Percentiles rank a stretch among this genome's conserved stretches.
phyloP scores from a whole-genome alignment of 2,329 filamentous ascomycete genomes.

The Aspergillus sp. region DNA sequence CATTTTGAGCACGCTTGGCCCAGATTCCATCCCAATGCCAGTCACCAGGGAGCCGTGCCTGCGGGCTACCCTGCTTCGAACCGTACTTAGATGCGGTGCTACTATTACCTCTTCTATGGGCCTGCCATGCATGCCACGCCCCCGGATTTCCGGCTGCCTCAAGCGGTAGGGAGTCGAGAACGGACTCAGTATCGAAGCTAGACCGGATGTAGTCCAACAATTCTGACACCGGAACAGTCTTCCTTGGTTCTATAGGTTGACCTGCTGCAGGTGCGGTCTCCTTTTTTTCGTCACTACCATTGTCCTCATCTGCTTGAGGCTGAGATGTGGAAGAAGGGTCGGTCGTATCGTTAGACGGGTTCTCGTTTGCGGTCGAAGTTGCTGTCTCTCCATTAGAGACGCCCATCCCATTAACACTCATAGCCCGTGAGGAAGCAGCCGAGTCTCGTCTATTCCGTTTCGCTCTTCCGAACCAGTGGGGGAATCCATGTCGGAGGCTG shows the following conservation, averaged over 20 bases:
- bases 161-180: conserved; percentile 74
- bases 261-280: conserved; percentile 9
- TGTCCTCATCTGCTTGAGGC: not conserved
- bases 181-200: conserved; percentile 70
- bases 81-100: conserved; percentile 7
- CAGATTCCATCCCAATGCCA: conserved; percentile 99
- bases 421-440: conserved; percentile 35
- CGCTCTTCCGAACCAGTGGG: conserved; percentile 74
- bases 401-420: conserved; percentile 35
- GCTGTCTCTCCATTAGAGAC: conserved; percentile 1
- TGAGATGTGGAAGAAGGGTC: conserved; percentile 4
- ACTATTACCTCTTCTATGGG: conserved; percentile 52
- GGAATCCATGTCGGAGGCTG: conserved; percentile 85
- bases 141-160: conserved; percentile 83
- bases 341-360: not conserved
- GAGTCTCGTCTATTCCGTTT: conserved; percentile 38
- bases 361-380: not conserved
- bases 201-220: conserved; percentile 77
- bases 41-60: conserved; percentile 62
- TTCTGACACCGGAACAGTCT: conserved; percentile 56
- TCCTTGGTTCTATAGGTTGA: conserved; percentile 22
- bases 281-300: conserved; percentile 2
- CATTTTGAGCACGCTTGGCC: conserved; percentile 81
- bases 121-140: conserved; percentile 90
- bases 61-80: conserved; percentile 43